phyloP scores from a whole-genome alignment of 164 flowering plant genomes.

The Sedum album region DNA sequence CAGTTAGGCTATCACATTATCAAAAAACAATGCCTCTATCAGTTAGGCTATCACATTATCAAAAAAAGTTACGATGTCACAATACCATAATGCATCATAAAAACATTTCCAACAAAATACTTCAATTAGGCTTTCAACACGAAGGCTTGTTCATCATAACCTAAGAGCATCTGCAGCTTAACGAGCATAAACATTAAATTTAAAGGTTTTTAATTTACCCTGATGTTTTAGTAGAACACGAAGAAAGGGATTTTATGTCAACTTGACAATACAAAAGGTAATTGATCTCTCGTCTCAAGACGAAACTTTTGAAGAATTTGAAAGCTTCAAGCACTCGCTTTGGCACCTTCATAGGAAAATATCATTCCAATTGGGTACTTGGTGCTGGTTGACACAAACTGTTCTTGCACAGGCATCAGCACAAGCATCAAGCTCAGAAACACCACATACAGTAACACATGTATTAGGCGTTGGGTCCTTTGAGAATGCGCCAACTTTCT shows the following conservation, averaged over 20 bases:
- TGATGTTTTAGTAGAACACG: neutral
- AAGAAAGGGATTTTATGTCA: neutral
- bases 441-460: constrained; percentile 30
- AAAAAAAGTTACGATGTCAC: too few relatives aligned
- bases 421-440: constrained; percentile 84
- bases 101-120: too few relatives aligned
- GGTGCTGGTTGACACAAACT: constrained; percentile 45
- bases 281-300: neutral
- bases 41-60: too few relatives aligned
- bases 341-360: constrained; percentile 13
- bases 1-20: too few relatives aligned
- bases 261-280: neutral
- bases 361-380: constrained; percentile 16
- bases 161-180: too few relatives aligned
- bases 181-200: too few relatives aligned
- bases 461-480: constrained; percentile 63
- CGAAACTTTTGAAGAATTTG: constrained; percentile 8
- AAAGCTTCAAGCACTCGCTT: constrained; percentile 17
- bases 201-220: neutral
- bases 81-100: too few relatives aligned
- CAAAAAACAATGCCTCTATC: too few relatives aligned
- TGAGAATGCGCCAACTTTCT: constrained; percentile 77
- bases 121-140: too few relatives aligned
- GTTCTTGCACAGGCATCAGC: constrained; percentile 90
- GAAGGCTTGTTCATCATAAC: too few relatives aligned